Conservation (phyloP, 2,329 filamentous ascomycete species). For the Trichoderma oligosporum region DNA sequence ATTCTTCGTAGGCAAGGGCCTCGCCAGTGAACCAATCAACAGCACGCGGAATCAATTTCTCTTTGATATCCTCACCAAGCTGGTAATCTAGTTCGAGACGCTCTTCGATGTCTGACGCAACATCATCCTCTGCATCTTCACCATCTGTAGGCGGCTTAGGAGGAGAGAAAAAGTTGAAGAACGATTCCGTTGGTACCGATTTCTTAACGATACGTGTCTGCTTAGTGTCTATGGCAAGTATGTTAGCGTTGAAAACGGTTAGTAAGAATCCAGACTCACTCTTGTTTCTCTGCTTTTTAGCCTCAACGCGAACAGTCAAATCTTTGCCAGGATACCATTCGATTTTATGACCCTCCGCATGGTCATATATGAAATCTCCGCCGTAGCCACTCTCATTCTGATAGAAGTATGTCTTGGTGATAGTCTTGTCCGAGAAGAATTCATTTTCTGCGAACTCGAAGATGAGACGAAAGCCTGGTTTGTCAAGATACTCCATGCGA, state of each 20-base stretch:
- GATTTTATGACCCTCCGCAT: slow-evolving; percentile 96
- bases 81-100: slow-evolving; percentile 98
- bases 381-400: slow-evolving; percentile 98
- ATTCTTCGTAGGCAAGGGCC: slow-evolving; percentile 91
- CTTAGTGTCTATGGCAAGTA: slow-evolving; percentile 72
- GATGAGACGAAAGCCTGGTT: slow-evolving; percentile 95
- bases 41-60: slow-evolving; percentile 97
- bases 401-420: slow-evolving; percentile 99
- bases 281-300: slow-evolving; percentile 99
- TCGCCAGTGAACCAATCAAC: slow-evolving; percentile 99
- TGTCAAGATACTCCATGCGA: slow-evolving; percentile 98
- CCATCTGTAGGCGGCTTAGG: slow-evolving; percentile 79
- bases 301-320: slow-evolving; percentile 89
- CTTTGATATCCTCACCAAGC: slow-evolving; percentile 98
- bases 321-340: slow-evolving; percentile 94
- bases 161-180: slow-evolving; percentile 98
- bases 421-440: slow-evolving; percentile 94
- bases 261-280: slow-evolving; percentile 51
- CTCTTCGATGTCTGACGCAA: slow-evolving; percentile 89
- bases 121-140: slow-evolving; percentile 66
- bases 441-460: slow-evolving; percentile 96
- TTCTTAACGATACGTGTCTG: slow-evolving; percentile 99
- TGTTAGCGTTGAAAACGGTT: neutral
- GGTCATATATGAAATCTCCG: slow-evolving; percentile 99
- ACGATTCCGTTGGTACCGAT: slow-evolving; percentile 96